phyloP scores from a whole-genome alignment of 495 filamentous ascomycete species.

The Elaphomyces granulatus region DNA sequence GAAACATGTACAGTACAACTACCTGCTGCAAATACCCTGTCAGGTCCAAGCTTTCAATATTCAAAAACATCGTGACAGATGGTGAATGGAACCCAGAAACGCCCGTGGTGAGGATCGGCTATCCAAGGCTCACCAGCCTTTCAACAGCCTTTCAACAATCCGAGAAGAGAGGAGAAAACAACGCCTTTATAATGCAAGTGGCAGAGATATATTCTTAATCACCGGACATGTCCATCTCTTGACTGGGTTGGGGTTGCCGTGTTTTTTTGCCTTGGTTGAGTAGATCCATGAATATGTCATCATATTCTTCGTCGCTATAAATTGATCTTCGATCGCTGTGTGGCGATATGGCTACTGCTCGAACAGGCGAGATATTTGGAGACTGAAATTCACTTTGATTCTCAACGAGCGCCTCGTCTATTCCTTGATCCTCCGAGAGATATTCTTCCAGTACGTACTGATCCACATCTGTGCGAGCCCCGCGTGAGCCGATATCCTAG shows the following conservation, averaged over 20 bases:
- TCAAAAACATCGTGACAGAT: too few relatives aligned
- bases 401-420: slow-evolving; percentile 18
- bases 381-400: slow-evolving; percentile 6
- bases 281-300: slow-evolving; percentile 34
- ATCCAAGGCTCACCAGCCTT: too few relatives aligned
- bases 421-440: slow-evolving; percentile 18
- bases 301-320: slow-evolving; percentile 44
- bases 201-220: too few relatives aligned
- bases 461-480: slow-evolving; percentile 14
- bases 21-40: too few relatives aligned
- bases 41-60: too few relatives aligned
- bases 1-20: too few relatives aligned
- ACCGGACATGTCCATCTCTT: slow-evolving; percentile 31
- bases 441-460: slow-evolving; percentile 22
- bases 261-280: background rate
- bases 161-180: too few relatives aligned
- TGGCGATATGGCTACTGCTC: slow-evolving; percentile 6
- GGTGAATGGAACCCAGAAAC: background rate
- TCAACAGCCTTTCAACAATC: too few relatives aligned
- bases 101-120: too few relatives aligned
- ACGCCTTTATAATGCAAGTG: too few relatives aligned
- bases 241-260: slow-evolving; percentile 3
- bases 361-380: background rate
- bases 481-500: slow-evolving; percentile 1
- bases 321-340: slow-evolving; percentile 10